Percentiles rank a stretch among this genome's conserved stretches.
phyloP scores from a whole-genome alignment of 768 basidiomycete genomes.

The Kwoniella pini region DNA sequence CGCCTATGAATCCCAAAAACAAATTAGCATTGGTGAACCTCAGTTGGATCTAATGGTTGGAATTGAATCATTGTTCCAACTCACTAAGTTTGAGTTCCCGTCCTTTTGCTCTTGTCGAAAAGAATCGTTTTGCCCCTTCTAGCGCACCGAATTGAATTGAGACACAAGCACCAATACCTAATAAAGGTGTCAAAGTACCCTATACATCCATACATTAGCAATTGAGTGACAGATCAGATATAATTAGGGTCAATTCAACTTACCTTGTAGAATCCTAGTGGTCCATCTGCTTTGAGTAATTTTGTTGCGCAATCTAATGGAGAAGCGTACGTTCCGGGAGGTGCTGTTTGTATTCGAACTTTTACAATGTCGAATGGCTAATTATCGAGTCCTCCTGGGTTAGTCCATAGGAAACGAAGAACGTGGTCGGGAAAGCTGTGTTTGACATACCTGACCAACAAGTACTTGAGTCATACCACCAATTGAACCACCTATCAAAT shows the following conservation, averaged over 20 bases:
- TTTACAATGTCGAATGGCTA: slow-evolving; percentile 95
- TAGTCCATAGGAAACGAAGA: no score
- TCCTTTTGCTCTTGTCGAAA: slow-evolving; percentile 66
- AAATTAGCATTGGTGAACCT: no score
- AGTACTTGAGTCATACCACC: slow-evolving; percentile 76
- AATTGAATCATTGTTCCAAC: neutral
- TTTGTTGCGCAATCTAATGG: slow-evolving; percentile 89
- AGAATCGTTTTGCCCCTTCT: slow-evolving; percentile 79
- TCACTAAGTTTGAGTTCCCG: slow-evolving; percentile 68
- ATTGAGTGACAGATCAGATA: no score
- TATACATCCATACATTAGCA: slow-evolving; percentile 50
- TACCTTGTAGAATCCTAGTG: slow-evolving; percentile 93
- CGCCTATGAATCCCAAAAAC: slow-evolving; percentile 52
- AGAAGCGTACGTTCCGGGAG: slow-evolving; percentile 82
- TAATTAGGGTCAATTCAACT: neutral
- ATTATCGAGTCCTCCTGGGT: no score
- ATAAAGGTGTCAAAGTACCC: slow-evolving; percentile 86
- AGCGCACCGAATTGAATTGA: slow-evolving; percentile 94
- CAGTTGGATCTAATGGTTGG: neutral
- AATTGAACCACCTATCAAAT: slow-evolving; percentile 84
- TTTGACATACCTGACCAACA: slow-evolving; percentile 39
- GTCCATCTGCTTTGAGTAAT: slow-evolving; percentile 86
- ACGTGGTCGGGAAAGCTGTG: no score
- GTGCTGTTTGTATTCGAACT: slow-evolving; percentile 87
- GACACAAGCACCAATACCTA: slow-evolving; percentile 91